Base-by-base conservation (phyloP, 1,139 yeast genomes). In the Hyphopichia wangnamkhiaoensis region DNA sequence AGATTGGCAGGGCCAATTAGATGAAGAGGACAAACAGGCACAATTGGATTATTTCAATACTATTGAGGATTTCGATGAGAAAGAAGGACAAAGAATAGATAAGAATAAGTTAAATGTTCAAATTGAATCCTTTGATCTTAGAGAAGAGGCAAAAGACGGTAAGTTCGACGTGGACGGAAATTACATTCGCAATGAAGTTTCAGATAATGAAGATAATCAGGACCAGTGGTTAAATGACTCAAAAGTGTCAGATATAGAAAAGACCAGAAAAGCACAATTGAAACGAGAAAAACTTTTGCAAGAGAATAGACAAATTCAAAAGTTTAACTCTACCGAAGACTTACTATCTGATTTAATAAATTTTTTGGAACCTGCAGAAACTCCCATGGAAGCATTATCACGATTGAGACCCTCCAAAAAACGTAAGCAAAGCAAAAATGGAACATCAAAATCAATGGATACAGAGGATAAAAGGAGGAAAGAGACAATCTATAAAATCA, bases 161-260 rank as follows among this genome's bases (percentile, higher is more conserved):
- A 59, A 61, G 3, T 82, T 82, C 41, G 90, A 84, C 52, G 70
- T 63, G 23, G 79, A 76, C 28, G 89, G 90, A 2, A 82, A 80
- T 50, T 83, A 68, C 48, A 61, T 79, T n/a, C 64, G 74, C 27
- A 59, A 64, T 3, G 66, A 66, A 2, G 52, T 59, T 0, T 58
- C 53, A 3, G 60, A 56, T 3, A 64, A 56, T 19, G 59, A 55
- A 34, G 60, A 57, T 5, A 65, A 68, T 34, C 74, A 74, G 35
- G 82, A 78, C 29, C 63, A 55, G n/a, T 79, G 83, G 80, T 56
- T 76, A 21, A 54, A 54, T 25, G 75, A 68, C 1, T 46, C 68
- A n/a, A 67, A 68, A 37, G 65, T 62, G 37, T 49, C 57, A 13
- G 85, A 80, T 36, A 79, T 83, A 3, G 47, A 49, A 23, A 65